Conservation (phyloP, 345 rosid species). For the Trapa incisa region DNA sequence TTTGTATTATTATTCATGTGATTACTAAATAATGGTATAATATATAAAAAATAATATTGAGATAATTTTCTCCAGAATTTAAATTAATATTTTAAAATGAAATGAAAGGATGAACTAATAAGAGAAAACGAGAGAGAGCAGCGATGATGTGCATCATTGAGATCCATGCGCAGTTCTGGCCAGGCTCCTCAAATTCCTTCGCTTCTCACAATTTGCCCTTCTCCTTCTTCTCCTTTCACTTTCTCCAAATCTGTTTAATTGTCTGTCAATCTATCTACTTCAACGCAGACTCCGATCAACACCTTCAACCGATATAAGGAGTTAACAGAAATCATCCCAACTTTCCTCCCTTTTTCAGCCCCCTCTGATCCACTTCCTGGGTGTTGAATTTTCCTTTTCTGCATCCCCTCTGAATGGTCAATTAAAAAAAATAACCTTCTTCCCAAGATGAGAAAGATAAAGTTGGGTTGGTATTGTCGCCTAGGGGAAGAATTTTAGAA, state of each 20-base stretch:
- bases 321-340: slow-evolving; percentile 4
- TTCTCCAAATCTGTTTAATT: slow-evolving; percentile 12
- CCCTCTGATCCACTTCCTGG: slow-evolving; percentile 3
- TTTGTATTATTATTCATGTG: too few species aligned
- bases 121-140: background rate
- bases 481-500: background rate
- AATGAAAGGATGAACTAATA: too few species aligned
- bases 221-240: slow-evolving; percentile 3
- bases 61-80: too few species aligned
- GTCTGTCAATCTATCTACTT: background rate
- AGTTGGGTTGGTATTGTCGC: background rate
- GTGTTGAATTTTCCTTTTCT: slow-evolving; percentile 1
- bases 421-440: background rate
- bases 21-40: too few species aligned
- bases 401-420: slow-evolving; percentile 10
- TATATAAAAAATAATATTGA: too few species aligned
- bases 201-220: background rate
- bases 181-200: slow-evolving; percentile 6
- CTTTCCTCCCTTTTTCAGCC: background rate
- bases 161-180: slow-evolving; percentile 14
- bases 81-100: too few species aligned
- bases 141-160: slow-evolving; percentile 11
- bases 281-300: background rate
- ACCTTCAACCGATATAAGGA: background rate
- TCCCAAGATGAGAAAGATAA: slow-evolving; percentile 4